Evolutionary conservation across 2,329 filamentous ascomycete genomes (phyloP), one percentile per base, ranked within the genome.

Genomic region (Pseudocercospora fijiensis): DNA sequence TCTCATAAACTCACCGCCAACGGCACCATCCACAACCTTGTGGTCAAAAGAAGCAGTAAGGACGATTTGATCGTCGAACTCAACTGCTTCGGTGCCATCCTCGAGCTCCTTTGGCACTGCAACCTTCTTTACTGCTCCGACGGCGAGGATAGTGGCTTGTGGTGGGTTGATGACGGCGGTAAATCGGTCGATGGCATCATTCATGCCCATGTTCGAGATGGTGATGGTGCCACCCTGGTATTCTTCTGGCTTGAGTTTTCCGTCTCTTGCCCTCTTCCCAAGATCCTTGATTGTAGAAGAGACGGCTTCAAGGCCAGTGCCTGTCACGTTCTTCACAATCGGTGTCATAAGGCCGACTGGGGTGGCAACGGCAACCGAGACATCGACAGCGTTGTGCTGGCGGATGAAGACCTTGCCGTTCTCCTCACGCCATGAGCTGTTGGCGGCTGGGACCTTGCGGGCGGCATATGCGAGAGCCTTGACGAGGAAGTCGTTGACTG

Each of bases 151-250:
- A 76, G 88, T 90, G 60, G 95, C 91, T 84, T 99, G 96, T 60
- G 95, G 95, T 70, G 96, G 95, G 87, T 99, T 99, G 86, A 99
- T 96, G 76, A 99, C 90, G 71, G 95, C 95, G 58, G 95, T 98
- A 83, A 99, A 99, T 78, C 93, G 88, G 82, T 98, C 93, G 68
- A 99, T 89, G 57, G 95, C 94, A 55, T 88, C 77, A 86, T 99
- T 99, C 95, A 99, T 99, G 80, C 95, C 95, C 95, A 99, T 96
- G 88, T 99, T 99, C 83, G 91, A 96, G 82, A 99, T 98, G 79
- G 94, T 97, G 82, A 99, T 96, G 78, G 92, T 96, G 78, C 95
- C 95, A 62, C 95, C 95, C 85, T 97, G 94, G 88, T 96, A 99
- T 82, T 99, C 93, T 80, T 99, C 94, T 55, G 95, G 95, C 89